phyloP scores from a whole-genome alignment of 2,329 filamentous ascomycete species.

The Fusarium ramigenum region DNA sequence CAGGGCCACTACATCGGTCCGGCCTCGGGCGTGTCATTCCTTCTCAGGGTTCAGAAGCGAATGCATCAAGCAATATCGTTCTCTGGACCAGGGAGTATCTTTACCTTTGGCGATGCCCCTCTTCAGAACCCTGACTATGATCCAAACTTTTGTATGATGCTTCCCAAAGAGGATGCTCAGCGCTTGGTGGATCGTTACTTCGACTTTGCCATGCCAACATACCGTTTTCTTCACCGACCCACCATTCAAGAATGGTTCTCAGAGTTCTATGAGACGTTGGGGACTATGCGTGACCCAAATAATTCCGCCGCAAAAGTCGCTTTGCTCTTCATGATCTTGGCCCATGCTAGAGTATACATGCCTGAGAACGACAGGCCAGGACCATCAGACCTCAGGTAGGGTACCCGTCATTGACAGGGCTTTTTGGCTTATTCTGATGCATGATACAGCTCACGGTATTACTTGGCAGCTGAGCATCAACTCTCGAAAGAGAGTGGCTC shows the following conservation, averaged over 20 bases:
- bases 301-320: slow-evolving; percentile 49
- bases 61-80: slow-evolving; percentile 41
- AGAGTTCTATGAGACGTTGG: slow-evolving; percentile 51
- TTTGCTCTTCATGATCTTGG: slow-evolving; percentile 60
- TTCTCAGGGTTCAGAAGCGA: slow-evolving; percentile 45
- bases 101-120: slow-evolving; percentile 61
- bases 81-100: slow-evolving; percentile 49
- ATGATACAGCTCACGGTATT: slow-evolving; percentile 33
- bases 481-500: slow-evolving; percentile 51
- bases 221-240: slow-evolving; percentile 63
- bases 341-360: slow-evolving; percentile 58
- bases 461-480: slow-evolving; percentile 49
- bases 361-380: slow-evolving; percentile 39
- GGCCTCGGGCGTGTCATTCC: slow-evolving; percentile 45
- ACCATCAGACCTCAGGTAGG: not conserved
- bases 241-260: slow-evolving; percentile 59
- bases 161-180: slow-evolving; percentile 48
- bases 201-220: slow-evolving; percentile 65
- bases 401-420: too few relatives aligned
- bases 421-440: too few relatives aligned
- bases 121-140: slow-evolving; percentile 49
- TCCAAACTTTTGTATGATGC: slow-evolving; percentile 51
- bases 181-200: slow-evolving; percentile 61
- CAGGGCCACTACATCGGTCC: slow-evolving; percentile 48
- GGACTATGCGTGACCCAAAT: slow-evolving; percentile 38